phyloP scores from a whole-genome alignment of 169 alveolate genomes.

The Plasmodium malariae region DNA sequence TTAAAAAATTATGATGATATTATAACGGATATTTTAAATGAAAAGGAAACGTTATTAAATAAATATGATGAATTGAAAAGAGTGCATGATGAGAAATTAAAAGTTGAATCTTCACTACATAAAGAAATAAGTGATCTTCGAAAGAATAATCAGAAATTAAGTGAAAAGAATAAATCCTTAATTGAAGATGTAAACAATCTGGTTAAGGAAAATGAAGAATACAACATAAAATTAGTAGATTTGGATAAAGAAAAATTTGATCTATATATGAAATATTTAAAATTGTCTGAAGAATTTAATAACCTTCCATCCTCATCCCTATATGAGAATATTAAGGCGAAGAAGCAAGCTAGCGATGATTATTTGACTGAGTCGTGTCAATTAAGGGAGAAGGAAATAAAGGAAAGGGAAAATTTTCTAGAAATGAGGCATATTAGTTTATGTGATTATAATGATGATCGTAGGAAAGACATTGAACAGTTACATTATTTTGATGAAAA shows the following conservation, averaged over 20 bases:
- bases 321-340: background rate
- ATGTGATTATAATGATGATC: background rate
- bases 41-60: constrained; percentile 46
- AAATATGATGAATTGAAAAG: constrained; percentile 62
- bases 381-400: constrained; percentile 14
- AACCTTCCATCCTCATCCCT: constrained; percentile 14
- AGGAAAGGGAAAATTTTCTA: background rate
- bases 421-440: background rate
- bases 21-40: constrained; percentile 46
- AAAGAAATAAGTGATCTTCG: constrained; percentile 41
- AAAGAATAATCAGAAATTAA: constrained; percentile 25
- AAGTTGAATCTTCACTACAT: constrained; percentile 26
- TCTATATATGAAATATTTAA: constrained; percentile 49
- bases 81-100: constrained; percentile 42
- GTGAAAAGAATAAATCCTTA: constrained; percentile 33
- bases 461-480: background rate
- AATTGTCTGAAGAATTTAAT: constrained; percentile 38
- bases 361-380: background rate
- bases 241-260: constrained; percentile 68
- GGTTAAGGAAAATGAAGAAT: constrained; percentile 52
- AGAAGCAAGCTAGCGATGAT: background rate
- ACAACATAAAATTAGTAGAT: constrained; percentile 51
- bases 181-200: constrained; percentile 22
- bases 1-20: constrained; percentile 60
- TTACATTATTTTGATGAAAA: background rate